These are phyloP conservation scores for Bullera alba DNA, from an alignment of 768 basidiomycete genomes.

Conservation along the genomic window DNA sequence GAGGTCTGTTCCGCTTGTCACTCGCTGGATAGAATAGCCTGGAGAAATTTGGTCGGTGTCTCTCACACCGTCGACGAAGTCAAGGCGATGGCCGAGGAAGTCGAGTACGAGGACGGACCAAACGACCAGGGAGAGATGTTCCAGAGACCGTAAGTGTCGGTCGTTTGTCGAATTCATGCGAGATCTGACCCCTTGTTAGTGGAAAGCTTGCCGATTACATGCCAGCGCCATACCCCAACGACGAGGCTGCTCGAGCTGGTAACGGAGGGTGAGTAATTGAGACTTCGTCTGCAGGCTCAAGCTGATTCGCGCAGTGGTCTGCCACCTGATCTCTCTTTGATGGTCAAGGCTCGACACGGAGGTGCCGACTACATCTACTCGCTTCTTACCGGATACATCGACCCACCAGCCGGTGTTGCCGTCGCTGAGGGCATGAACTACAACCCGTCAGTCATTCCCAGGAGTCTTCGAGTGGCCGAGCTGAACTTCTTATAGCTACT, in stretches of 20 bases:
- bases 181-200: no score
- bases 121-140: conserved; percentile 96
- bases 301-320: conserved; percentile 57
- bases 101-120: conserved; percentile 95
- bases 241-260: conserved; percentile 88
- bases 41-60: conserved; percentile 98
- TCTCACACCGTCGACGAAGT: conserved; percentile 90
- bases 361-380: conserved; percentile 95
- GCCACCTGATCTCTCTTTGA: conserved; percentile 93
- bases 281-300: background rate
- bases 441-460: conserved; percentile 44
- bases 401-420: conserved; percentile 67
- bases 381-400: conserved; percentile 91
- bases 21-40: conserved; percentile 97
- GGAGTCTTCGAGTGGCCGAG: background rate
- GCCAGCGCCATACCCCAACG: conserved; percentile 91
- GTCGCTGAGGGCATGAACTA: conserved; percentile 88
- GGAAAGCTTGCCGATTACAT: conserved; percentile 98
- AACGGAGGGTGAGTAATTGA: conserved; percentile 58
- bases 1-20: conserved; percentile 99
- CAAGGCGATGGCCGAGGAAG: conserved; percentile 86
- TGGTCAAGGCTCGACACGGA: conserved; percentile 96
- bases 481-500: conserved; percentile 61
- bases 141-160: conserved; percentile 61
- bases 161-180: background rate